Conservation (phyloP, 306 rosid species). For the Benincasa hispida region DNA sequence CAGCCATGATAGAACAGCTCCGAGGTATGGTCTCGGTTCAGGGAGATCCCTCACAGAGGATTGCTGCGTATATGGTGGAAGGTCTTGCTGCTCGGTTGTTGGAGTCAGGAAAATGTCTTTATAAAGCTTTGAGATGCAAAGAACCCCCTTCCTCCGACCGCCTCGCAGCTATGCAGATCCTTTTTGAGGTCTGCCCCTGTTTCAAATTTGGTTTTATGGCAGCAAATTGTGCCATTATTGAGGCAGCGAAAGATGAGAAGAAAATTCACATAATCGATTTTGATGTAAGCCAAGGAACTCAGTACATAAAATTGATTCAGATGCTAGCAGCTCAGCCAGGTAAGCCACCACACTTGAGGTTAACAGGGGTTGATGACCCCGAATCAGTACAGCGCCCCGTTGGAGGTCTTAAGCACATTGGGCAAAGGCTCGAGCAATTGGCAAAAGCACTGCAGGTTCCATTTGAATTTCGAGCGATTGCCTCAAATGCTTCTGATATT, state of each 20-base stretch:
- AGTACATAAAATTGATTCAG: conserved; percentile 70
- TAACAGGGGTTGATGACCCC: conserved; percentile 88
- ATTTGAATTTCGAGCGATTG: conserved; percentile 69
- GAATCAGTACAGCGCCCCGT: conserved; percentile 78
- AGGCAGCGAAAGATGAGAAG: conserved; percentile 60
- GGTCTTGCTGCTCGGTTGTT: conserved; percentile 91
- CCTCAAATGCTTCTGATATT: conserved; percentile 52
- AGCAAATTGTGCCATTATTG: conserved; percentile 77
- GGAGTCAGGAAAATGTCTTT: conserved; percentile 58
- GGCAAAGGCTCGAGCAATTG: conserved; percentile 74
- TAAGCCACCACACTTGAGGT: conserved; percentile 51
- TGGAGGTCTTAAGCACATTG: conserved; percentile 78
- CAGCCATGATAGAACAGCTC: conserved; percentile 52
- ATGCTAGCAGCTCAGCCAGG: conserved; percentile 43
- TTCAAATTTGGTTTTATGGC: conserved; percentile 85
- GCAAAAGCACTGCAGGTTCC: conserved; percentile 58
- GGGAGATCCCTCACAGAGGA: conserved; percentile 94
- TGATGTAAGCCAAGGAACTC: conserved; percentile 89
- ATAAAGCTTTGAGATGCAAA: conserved; percentile 78
- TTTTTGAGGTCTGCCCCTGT: conserved; percentile 94
- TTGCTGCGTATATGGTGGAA: conserved; percentile 98
- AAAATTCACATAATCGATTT: conserved; percentile 71
- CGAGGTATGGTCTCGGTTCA: conserved; percentile 73
- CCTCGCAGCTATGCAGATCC: conserved; percentile 92
- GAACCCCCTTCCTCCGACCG: conserved; percentile 91